Base-by-base conservation (phyloP, 352 stramenopile species). In the Globisporangium camurandrum region DNA sequence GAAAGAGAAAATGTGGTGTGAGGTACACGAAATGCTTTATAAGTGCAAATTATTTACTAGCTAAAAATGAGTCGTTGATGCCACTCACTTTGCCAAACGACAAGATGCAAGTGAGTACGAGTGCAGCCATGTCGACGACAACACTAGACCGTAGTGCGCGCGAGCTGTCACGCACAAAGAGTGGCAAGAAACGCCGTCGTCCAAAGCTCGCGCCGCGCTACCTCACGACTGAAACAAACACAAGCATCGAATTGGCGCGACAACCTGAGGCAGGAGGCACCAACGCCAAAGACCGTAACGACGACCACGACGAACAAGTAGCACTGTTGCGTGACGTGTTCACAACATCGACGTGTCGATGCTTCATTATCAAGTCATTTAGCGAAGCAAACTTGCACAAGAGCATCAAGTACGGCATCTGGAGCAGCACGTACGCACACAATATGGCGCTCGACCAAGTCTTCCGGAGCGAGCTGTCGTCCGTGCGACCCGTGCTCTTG, bases 321-420 rank as follows among this genome's bases (percentile, higher is more conserved):
- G 50, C 69, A 26, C 53, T 79, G 20, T 61, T 84, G 50, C 74
- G 60, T 26, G 71, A 85, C 20, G 52, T 84, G 9, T 84, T 85
- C 43, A 75, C 58, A 20, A 75, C 62, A 27, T 54, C 71, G 27
- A 91, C 71, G 20, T 87, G 75, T 52, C 75, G 75, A 24, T 92
- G 77, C 59, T 92, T 92, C 48, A 76, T 92, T 43, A 62, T 89
- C 60, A 92, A 92, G 59, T 87, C 73, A 20, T 92, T 92, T 52
- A 92, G 80, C 48, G 80, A 92, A 45, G 74, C 71, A n/a, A 88
- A 92, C 46, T 55, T 92, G 39, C 80, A 92, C 66, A 89, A 87
- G 64, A 92, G 80, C 41, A 66, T 92, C 41, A 92, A 92, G 64
- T 92, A 72, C 51, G 80, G 80, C 30, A 52, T 92, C 44, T 92